Base-by-base conservation (phyloP, 2,329 filamentous ascomycete species). In the Trichoderma gracile region DNA sequence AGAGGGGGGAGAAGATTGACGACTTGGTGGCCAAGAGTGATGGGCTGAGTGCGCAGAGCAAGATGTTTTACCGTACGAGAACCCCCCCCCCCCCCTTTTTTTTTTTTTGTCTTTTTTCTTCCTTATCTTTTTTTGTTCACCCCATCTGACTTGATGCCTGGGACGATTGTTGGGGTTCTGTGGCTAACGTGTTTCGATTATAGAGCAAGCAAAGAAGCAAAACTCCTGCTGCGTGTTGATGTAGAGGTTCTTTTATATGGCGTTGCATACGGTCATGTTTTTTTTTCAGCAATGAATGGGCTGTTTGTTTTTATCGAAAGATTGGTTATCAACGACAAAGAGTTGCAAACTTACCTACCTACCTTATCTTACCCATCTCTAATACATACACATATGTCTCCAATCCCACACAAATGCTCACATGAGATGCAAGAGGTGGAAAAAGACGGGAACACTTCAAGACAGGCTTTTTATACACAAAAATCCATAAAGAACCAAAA, bases 1-100 rank as follows among this genome's bases (percentile, higher is more conserved):
- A 97, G 82, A 86, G 95, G 67, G 95, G 93, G 47, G 93, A 98
- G 86, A 98, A 97, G 85, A 92, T 99, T 70, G 94, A 98, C 74
- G 91, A 90, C 72, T 79, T 99, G 71, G 94, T 98, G 52, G 89
- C 89, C 68, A 98, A 98, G 86, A 96, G 92, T 73, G 92, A 97
- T 72, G 92, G 89, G 14, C 79, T 99, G 73, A 96, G 92, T 78
- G 86, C 87, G 56, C 91, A 95, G 82, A 97, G 92, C 81, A 98
- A 97, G 85, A 94, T 96, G 90, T 99, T 99, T 78, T 98, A 98
- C 78, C 92, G 89, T 89, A 78, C 19, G 64, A 9, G 17, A 25
- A 0, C 4, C 15, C 15, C 72, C 83, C 79, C 23, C 7, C 17
- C n/a, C 0, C 33, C 7, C 19, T 40, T 17, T 5, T 19, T 14